phyloP scores from a whole-genome alignment of 257 asterid species.

The Salvia splendens region DNA sequence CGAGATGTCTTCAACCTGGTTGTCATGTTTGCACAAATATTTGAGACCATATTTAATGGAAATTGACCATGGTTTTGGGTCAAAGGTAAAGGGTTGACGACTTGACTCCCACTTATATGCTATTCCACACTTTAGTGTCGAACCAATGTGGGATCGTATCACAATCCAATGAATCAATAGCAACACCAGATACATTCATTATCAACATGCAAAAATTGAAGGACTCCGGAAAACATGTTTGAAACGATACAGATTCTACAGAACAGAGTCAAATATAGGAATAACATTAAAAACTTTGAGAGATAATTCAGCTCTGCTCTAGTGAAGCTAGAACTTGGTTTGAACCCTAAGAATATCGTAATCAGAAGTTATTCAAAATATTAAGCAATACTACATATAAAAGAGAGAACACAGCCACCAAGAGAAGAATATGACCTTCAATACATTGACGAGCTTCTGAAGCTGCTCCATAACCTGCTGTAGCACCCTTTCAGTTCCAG shows the following conservation, averaged over 20 bases:
- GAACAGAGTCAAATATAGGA: no score
- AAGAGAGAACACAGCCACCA: neutral
- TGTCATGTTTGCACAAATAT: slow-evolving; percentile 24
- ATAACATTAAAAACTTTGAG: no score
- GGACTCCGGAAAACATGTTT: no score
- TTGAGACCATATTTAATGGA: slow-evolving; percentile 23
- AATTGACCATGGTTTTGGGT: no score
- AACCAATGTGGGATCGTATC: no score
- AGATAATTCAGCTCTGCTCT: neutral
- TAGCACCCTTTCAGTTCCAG: slow-evolving; percentile 81
- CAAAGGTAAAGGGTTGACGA: no score
- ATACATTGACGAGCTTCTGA: slow-evolving; percentile 84
- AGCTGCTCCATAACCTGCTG: slow-evolving; percentile 92
- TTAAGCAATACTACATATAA: neutral
- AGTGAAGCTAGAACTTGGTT: slow-evolving; percentile 6
- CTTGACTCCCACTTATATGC: no score
- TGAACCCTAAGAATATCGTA: slow-evolving; percentile 10
- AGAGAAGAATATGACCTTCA: slow-evolving; percentile 60
- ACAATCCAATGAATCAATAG: no score
- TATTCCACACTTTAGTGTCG: no score
- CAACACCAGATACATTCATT: no score
- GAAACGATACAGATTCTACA: no score
- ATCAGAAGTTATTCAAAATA: neutral
- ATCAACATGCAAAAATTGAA: no score
- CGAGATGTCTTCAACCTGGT: slow-evolving; percentile 87